Evolutionary conservation across 441 rosid genomes (phyloP).

Genomic region (Corymbia calophylla): DNA sequence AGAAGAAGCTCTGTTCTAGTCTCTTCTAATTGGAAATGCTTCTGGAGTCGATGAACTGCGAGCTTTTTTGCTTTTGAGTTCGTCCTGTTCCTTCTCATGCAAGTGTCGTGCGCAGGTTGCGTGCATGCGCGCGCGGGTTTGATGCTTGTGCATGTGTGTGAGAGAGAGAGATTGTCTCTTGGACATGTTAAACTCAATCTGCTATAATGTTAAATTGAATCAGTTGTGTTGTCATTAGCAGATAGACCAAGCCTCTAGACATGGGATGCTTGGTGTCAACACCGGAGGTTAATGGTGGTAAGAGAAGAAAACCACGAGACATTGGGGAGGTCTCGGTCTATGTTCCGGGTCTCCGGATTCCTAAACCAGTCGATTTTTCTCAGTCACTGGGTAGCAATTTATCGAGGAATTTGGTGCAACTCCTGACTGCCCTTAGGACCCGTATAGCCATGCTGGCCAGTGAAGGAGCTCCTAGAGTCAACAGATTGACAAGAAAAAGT

Average conservation of each 20-base stretch:
- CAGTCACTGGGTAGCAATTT: conserved; percentile 55
- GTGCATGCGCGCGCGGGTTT: not conserved
- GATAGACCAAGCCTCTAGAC: conserved; percentile 14
- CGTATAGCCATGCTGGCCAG: conserved; percentile 91
- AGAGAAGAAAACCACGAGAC: conserved; percentile 68
- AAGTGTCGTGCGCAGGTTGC: not conserved
- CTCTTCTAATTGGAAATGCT: not conserved
- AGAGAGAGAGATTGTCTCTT: not conserved
- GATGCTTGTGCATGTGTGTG: not conserved
- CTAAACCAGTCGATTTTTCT: conserved; percentile 76
- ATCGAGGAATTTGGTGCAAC: conserved; percentile 73
- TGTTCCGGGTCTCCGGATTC: conserved; percentile 92
- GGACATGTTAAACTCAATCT: not conserved
- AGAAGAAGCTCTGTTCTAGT: not conserved
- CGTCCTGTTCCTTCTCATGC: not conserved
- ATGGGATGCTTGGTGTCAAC: conserved; percentile 95
- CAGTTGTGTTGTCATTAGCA: not conserved
- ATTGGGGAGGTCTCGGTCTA: conserved; percentile 83
- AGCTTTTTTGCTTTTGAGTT: not conserved
- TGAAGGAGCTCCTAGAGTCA: conserved; percentile 87
- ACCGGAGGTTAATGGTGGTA: conserved; percentile 62
- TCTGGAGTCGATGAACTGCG: not conserved
- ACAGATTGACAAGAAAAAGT: conserved; percentile 75
- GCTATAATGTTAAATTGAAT: not conserved
- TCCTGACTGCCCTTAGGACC: conserved; percentile 72